phyloP scores from a whole-genome alignment of 495 filamentous ascomycete species.

The Aspergillus egyptiacus region DNA sequence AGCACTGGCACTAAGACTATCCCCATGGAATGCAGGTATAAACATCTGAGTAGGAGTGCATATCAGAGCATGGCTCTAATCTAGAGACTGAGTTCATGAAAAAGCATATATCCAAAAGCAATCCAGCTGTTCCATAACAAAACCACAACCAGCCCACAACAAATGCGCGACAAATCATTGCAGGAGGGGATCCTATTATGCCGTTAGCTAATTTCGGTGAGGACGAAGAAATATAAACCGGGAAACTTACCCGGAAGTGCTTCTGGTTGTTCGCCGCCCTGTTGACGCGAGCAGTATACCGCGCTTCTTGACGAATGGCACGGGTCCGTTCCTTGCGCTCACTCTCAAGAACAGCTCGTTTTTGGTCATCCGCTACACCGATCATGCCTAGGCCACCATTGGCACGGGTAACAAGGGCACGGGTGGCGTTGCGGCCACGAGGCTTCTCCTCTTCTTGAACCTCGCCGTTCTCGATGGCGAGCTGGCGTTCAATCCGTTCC shows the following conservation, averaged over 20 bases:
- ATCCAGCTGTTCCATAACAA: not conserved
- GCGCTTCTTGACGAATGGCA: constrained; percentile 52
- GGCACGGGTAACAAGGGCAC: constrained; percentile 58
- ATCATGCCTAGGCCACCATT: constrained; percentile 73
- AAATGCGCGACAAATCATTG: constrained; percentile 30
- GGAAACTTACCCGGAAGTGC: constrained; percentile 60
- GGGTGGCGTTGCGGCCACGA: constrained; percentile 43
- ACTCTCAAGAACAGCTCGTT: constrained; percentile 51
- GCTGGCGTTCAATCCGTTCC: constrained; percentile 47
- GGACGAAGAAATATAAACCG: not conserved
- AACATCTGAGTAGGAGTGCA: too few relatives aligned
- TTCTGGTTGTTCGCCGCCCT: constrained; percentile 65
- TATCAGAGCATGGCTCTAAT: too few relatives aligned
- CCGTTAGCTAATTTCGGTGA: constrained; percentile 17
- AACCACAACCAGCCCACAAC: constrained; percentile 1
- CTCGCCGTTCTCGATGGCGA: constrained; percentile 45
- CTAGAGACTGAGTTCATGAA: too few relatives aligned
- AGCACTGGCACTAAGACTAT: too few relatives aligned
- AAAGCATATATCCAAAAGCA: not conserved
- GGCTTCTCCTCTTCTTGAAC: constrained; percentile 37
- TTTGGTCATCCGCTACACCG: constrained; percentile 65
- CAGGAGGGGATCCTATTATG: constrained; percentile 38
- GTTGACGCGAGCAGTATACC: constrained; percentile 58
- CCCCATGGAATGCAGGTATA: too few relatives aligned
- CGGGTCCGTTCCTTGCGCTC: constrained; percentile 63